Evolutionary conservation across 2,329 filamentous ascomycete species (phyloP).

Genomic region (Colletotrichum sp.): DNA sequence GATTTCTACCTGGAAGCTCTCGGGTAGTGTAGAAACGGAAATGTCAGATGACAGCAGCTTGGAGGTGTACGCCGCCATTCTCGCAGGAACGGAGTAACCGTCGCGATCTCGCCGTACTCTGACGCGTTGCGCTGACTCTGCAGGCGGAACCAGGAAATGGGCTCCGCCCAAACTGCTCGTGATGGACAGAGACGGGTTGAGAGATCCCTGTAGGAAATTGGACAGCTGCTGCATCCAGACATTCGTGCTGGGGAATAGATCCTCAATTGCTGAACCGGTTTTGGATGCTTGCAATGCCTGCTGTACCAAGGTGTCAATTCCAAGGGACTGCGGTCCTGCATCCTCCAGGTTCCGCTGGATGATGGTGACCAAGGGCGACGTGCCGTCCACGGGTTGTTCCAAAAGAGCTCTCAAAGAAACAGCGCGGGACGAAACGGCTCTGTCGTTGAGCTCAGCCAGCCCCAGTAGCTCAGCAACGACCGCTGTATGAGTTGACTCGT

Average conservation of each 20-base stretch:
- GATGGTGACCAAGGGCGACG: slow-evolving; percentile 52
- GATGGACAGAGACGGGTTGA: slow-evolving; percentile 72
- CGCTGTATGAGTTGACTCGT: slow-evolving; percentile 51
- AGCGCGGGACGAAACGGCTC: slow-evolving; percentile 43
- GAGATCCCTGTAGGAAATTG: slow-evolving; percentile 55
- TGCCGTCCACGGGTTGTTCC: slow-evolving; percentile 46
- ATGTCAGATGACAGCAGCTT: slow-evolving; percentile 57
- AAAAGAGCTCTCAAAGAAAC: slow-evolving; percentile 49
- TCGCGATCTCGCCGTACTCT: slow-evolving; percentile 64
- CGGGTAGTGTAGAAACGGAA: slow-evolving; percentile 42
- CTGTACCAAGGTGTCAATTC: slow-evolving; percentile 57
- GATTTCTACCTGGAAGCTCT: slow-evolving; percentile 51
- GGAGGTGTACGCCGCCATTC: slow-evolving; percentile 76
- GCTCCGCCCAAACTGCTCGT: slow-evolving; percentile 76
- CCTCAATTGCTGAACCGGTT: slow-evolving; percentile 37
- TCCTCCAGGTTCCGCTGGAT: slow-evolving; percentile 61
- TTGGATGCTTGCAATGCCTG: slow-evolving; percentile 49
- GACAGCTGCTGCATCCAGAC: slow-evolving; percentile 71
- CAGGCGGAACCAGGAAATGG: slow-evolving; percentile 63
- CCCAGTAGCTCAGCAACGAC: slow-evolving; percentile 59
- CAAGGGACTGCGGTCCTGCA: slow-evolving; percentile 53
- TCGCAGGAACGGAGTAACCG: slow-evolving; percentile 74
- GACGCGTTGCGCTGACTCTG: slow-evolving; percentile 22
- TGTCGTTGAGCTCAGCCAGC: slow-evolving; percentile 55
- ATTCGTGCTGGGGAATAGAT: slow-evolving; percentile 66